A percentile compares a stretch with the other conserved stretches of the same genome.
phyloP scores from a whole-genome alignment of 371 early-diverging fungal genomes.

The Vairimorpha necatrix region DNA sequence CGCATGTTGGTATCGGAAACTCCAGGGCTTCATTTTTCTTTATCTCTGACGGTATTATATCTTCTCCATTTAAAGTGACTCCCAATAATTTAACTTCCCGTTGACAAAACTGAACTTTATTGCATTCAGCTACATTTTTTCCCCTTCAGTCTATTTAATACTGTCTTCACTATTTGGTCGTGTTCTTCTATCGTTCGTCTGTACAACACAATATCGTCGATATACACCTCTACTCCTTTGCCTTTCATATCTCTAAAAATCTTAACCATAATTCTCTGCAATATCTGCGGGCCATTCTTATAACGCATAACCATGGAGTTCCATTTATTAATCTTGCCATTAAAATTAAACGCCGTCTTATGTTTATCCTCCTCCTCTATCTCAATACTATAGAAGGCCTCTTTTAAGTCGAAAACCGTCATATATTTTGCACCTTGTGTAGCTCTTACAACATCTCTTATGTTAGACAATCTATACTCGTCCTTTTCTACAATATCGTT shows the following conservation, averaged over 20 bases:
- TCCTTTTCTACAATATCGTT: no score
- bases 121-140: slow-evolving; percentile 1
- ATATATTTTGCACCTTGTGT: no score
- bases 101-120: slow-evolving; percentile 22
- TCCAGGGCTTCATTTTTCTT: slow-evolving; percentile 25
- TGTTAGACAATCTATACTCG: no score
- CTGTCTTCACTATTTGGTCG: background rate
- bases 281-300: slow-evolving; percentile 42
- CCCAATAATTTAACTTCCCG: slow-evolving; percentile 40
- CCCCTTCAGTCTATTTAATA: background rate
- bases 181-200: slow-evolving; percentile 8
- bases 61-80: slow-evolving; percentile 3
- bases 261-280: slow-evolving; percentile 46
- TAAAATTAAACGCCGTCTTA: slow-evolving; percentile 47
- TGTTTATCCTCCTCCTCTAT: slow-evolving; percentile 26
- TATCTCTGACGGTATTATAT: slow-evolving; percentile 1
- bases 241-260: slow-evolving; percentile 34
- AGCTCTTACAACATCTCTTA: no score
- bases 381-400: slow-evolving; percentile 39
- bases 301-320: slow-evolving; percentile 35
- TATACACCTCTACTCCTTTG: slow-evolving; percentile 12
- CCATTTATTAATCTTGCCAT: slow-evolving; percentile 32
- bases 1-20: background rate
- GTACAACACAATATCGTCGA: slow-evolving; percentile 16
- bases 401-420: slow-evolving; percentile 49